Evolutionary conservation across 2,329 filamentous ascomycete genomes (phyloP).

Genomic region (Nemania serpens): DNA sequence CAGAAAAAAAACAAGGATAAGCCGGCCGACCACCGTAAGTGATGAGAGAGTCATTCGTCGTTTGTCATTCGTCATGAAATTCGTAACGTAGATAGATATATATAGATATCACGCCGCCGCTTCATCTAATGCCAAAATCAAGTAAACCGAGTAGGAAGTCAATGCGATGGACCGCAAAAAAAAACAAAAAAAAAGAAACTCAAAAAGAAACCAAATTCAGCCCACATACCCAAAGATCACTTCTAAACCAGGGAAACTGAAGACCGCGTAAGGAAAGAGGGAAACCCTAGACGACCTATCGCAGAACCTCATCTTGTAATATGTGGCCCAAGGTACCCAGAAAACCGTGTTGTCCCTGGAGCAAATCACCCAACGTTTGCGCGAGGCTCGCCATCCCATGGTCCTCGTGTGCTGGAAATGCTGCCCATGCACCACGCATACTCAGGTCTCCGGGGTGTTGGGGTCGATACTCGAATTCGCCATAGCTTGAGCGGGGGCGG

Average conservation of each 20-base stretch:
- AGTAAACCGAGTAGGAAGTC: neutral
- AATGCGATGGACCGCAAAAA: neutral
- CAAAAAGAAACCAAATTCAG: neutral
- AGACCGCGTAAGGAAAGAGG: neutral
- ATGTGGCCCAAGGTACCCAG: constrained; percentile 24
- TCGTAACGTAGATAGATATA: neutral
- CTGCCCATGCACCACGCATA: constrained; percentile 22
- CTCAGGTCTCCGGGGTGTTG: constrained; percentile 20
- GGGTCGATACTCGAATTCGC: constrained; percentile 26
- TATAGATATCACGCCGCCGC: neutral
- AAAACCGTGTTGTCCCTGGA: constrained; percentile 21
- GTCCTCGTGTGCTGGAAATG: constrained; percentile 6
- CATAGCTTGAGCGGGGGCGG: constrained; percentile 14
- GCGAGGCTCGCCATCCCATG: constrained; percentile 5
- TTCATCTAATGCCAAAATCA: constrained; percentile 10
- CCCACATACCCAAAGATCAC: too few species aligned
- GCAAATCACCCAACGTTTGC: constrained; percentile 20
- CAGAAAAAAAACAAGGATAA: too few species aligned
- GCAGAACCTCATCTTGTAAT: constrained; percentile 11
- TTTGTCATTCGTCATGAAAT: too few species aligned
- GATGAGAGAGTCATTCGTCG: too few species aligned
- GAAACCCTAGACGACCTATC: neutral
- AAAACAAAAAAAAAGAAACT: neutral
- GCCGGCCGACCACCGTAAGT: too few species aligned
- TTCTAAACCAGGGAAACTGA: neutral